Conservation (phyloP, 352 stramenopile genomes). For the Phytophthora litchii region DNA sequence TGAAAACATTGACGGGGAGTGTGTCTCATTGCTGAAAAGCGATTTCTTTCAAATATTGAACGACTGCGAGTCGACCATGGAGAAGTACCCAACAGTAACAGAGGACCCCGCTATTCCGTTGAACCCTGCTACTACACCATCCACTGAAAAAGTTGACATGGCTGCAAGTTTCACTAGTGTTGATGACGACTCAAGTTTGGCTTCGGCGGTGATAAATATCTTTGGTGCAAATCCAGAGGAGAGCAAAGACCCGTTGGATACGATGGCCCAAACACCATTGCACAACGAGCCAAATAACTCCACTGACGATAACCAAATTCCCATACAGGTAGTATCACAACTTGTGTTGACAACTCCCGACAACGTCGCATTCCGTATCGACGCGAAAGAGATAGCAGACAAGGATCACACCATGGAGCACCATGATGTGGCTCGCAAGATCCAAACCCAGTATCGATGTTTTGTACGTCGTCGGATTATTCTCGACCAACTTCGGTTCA, state of each 20-base stretch:
- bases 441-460: slow-evolving; percentile 50
- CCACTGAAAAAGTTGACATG: slow-evolving; percentile 15
- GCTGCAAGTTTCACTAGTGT: slow-evolving; percentile 8
- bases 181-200: slow-evolving; percentile 2
- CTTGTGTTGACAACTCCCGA: neutral
- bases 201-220: neutral
- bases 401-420: neutral
- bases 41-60: slow-evolving; percentile 11
- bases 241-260: neutral
- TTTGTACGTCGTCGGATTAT: slow-evolving; percentile 39
- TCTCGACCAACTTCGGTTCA: slow-evolving; percentile 45
- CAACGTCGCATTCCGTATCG: neutral
- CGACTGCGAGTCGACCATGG: slow-evolving; percentile 7
- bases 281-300: neutral
- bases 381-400: slow-evolving; percentile 3
- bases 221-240: neutral
- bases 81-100: slow-evolving; percentile 8
- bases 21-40: slow-evolving; percentile 3
- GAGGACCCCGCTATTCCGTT: neutral
- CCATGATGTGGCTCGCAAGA: slow-evolving; percentile 15
- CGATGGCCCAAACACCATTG: neutral
- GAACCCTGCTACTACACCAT: neutral
- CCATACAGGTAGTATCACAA: neutral
- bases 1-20: slow-evolving; percentile 9
- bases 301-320: neutral